Percentiles rank a stretch among this genome's conserved stretches.
Evolutionary conservation across 768 basidiomycete species (phyloP).

Genomic region (Boletus rubescentipes): DNA sequence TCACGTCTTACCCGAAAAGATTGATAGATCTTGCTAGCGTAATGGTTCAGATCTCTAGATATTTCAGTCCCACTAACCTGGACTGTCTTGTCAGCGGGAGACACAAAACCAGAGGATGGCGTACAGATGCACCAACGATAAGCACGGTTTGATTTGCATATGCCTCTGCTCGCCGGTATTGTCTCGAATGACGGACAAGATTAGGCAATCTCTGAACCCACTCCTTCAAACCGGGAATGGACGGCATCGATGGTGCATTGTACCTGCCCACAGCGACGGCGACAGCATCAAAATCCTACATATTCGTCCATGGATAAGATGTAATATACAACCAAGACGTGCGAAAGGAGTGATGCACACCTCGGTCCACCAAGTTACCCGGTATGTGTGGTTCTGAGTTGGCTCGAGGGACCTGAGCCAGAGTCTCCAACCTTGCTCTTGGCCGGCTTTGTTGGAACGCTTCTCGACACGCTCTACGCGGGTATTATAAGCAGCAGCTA

Average conservation of each 20-base stretch:
- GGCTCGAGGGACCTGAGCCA: constrained; percentile 8
- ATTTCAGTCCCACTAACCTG: no score
- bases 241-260: constrained; percentile 9
- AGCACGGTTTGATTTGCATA: constrained; percentile 40
- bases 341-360: background rate
- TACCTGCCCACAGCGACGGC: constrained; percentile 8
- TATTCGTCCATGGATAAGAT: background rate
- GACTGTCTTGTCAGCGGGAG: no score
- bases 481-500: constrained; percentile 42
- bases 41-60: constrained; percentile 13
- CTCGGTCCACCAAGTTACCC: constrained; percentile 31
- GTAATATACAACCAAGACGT: background rate
- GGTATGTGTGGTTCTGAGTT: constrained; percentile 17
- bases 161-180: constrained; percentile 41
- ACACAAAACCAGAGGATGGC: no score
- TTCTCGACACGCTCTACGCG: constrained; percentile 49
- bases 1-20: constrained; percentile 11
- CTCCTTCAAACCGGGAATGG: constrained; percentile 10
- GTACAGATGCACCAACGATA: no score
- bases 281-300: constrained; percentile 15
- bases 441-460: constrained; percentile 15
- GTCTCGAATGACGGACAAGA: constrained; percentile 38
- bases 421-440: constrained; percentile 16
- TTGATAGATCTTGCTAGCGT: constrained; percentile 6
- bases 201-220: constrained; percentile 31